Evolutionary conservation across 306 rosid genomes (phyloP), one percentile per base, ranked within the genome.

Genomic region (Vigna angularis): DNA sequence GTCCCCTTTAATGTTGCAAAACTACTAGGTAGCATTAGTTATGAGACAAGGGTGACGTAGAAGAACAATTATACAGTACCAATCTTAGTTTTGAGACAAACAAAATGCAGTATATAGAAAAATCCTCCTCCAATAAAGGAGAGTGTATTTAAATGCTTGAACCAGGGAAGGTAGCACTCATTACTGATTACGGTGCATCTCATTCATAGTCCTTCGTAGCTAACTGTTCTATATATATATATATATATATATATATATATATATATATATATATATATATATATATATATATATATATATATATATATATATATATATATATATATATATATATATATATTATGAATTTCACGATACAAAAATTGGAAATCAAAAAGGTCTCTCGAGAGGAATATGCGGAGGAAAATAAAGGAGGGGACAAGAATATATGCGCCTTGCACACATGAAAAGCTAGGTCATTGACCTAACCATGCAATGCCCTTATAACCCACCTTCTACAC

Each of bases 391-490:
- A 80, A 80, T 80, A 80, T 66, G 64, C 47, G 71, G 45, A 76
- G 55, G 65, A 24, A 49, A 47, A 40, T 59, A 70, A 57, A 63
- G 75, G 63, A 30, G 50, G 77, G 72, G 85, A 83, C 83, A 84
- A 79, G 90, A 89, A 86, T 91, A 83, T 86, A 79, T 90, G 77
- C 84, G 73, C 47, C 80, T 57, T 51, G 51, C 64, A 77, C 79
- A 66, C 81, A n/a, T 79, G 68, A 40, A 85, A 75, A 66, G 75
- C 45, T 66, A 55, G 73, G 77, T 79, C 59, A 58, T 58, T 74
- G 83, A 44, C 85, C 87, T 66, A 34, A 82, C 83, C 87, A 71
- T 79, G 34, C 20, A 82, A 52, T 84, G 72, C 64, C 76, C 77
- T 81, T 2, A 42, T 42, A 71, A 77, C 82, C 52, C 76, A 58